Evolutionary conservation across 2,329 filamentous ascomycete genomes (phyloP).

Genomic region (Alternaria sp.): DNA sequence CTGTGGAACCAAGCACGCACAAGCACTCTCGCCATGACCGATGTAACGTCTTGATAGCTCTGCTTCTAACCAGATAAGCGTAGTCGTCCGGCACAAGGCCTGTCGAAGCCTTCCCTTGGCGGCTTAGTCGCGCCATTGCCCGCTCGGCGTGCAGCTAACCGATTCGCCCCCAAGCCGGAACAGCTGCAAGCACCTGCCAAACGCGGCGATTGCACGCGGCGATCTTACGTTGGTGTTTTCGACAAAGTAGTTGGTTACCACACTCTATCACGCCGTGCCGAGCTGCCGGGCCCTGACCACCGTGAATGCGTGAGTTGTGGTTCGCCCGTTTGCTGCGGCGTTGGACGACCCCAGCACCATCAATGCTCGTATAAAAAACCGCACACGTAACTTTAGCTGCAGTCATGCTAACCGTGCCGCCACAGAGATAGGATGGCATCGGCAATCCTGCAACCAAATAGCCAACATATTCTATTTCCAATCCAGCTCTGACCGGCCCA

Average conservation of each 20-base stretch:
- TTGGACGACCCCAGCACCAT: background rate
- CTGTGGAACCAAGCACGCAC: slow-evolving; percentile 30
- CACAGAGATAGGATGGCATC: slow-evolving; percentile 7
- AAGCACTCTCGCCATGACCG: slow-evolving; percentile 35
- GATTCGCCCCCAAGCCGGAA: slow-evolving; percentile 14
- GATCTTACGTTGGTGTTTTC: slow-evolving; percentile 34
- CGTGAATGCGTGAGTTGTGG: slow-evolving; percentile 5
- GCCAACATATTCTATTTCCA: background rate
- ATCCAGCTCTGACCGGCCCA: background rate
- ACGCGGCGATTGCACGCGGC: slow-evolving; percentile 18
- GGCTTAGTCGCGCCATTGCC: slow-evolving; percentile 32
- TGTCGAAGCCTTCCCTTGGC: slow-evolving; percentile 39
- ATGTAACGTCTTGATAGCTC: slow-evolving; percentile 45
- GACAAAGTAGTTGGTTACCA: slow-evolving; percentile 6
- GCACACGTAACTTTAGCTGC: slow-evolving; percentile 1
- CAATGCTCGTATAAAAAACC: background rate
- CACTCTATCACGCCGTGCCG: slow-evolving; percentile 15
- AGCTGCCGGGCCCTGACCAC: slow-evolving; percentile 13
- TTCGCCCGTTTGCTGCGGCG: slow-evolving; percentile 4
- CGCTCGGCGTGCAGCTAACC: slow-evolving; percentile 11
- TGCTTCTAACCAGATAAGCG: slow-evolving; percentile 16
- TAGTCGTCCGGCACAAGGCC: slow-evolving; percentile 30
- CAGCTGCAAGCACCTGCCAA: slow-evolving; percentile 36
- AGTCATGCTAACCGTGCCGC: background rate
- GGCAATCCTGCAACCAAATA: background rate